Evolutionary conservation across 176 grass and related monocot species (phyloP), one percentile per base, ranked within the genome.

Genomic region (Eleusine coracana): DNA sequence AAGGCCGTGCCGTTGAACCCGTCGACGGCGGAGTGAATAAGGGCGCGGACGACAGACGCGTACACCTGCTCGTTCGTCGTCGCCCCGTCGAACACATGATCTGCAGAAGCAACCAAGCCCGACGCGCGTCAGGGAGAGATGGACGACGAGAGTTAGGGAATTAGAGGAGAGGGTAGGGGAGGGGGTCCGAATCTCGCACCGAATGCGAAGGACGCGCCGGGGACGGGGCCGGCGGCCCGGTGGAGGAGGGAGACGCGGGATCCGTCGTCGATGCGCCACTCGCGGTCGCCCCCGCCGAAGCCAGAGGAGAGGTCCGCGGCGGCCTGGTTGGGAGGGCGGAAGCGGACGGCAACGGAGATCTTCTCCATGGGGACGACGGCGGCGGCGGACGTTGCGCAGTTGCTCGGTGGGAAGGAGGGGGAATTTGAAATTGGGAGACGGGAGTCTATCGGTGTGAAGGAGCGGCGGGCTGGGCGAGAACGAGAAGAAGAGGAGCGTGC

Each of bases 1-100:
- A 98, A 98, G 66, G 91, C 96, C 16, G 93, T 98, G 4, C 91
- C 96, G 70, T 98, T 98, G 85, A 98, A 98, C 5, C 96, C 96
- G 62, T 95, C 76, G 6, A 96, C 84, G 58, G 81, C 89, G n/a
- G 91, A 85, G 51, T 52, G 50, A 68, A 98, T 93, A 72, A 98
- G 80, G 52, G 86, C 91, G 54, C 75, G 87, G 29, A 99, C 85
- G 13, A 96, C 71, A 75, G 88, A 74, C 41, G 74, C 83, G 76
- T 99, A 99, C 31, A 99, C 86, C 37, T 55, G 77, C 16, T 36
- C 82, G 82, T 99, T 99, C 45, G 73, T 90, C 17, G 83, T 87
- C 55, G 68, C 66, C 3, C 89, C 55, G 85, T 96, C 87, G 78
- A 99, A 92, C 73, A 99, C 89, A 51, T 95, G 90, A 83, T 96